phyloP scores from a whole-genome alignment of 306 rosid species.

The Prunus davidiana region DNA sequence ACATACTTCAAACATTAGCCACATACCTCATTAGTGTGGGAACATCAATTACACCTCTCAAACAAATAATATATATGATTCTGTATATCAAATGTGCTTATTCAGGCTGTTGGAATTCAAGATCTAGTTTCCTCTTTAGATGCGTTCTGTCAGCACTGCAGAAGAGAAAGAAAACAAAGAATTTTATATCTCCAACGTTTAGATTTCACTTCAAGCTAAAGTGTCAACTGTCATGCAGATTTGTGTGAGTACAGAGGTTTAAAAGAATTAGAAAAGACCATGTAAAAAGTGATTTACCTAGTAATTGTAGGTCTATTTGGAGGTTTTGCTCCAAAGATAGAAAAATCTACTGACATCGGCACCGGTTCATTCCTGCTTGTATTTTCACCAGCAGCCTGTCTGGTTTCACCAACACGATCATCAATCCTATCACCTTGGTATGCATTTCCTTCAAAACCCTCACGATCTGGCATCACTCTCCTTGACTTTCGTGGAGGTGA shows the following conservation, averaged over 20 bases:
- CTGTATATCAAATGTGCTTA: conserved; percentile 26
- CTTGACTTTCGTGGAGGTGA: conserved; percentile 95
- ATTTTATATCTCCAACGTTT: conserved; percentile 4
- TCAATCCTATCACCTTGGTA: conserved; percentile 47
- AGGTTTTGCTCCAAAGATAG: conserved; percentile 82
- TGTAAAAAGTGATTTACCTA: conserved; percentile 49
- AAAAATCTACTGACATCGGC: conserved; percentile 84
- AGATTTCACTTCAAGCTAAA: conserved; percentile 26
- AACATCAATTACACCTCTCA: conserved; percentile 12
- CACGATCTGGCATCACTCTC: conserved; percentile 90
- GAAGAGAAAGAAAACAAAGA: conserved; percentile 19
- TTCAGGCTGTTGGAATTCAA: conserved; percentile 77
- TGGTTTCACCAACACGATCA: conserved; percentile 44
- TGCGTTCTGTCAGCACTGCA: conserved; percentile 92
- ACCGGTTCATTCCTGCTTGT: conserved; percentile 61
- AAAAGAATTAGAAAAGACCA: conserved; percentile 10
- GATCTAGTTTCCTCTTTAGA: conserved; percentile 88
- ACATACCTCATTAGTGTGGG: conserved; percentile 22
- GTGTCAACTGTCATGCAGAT: background rate
- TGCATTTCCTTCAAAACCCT: conserved; percentile 63
- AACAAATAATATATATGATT: background rate
- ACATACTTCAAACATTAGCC: conserved; percentile 13
- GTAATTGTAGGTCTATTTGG: conserved; percentile 92
- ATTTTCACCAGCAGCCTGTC: conserved; percentile 58
- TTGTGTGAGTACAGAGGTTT: conserved; percentile 1